A percentile compares a stretch with the other conserved stretches of the same genome.
phyloP scores from a whole-genome alignment of 768 basidiomycete species.

The Rhodotorula taiwanensis region DNA sequence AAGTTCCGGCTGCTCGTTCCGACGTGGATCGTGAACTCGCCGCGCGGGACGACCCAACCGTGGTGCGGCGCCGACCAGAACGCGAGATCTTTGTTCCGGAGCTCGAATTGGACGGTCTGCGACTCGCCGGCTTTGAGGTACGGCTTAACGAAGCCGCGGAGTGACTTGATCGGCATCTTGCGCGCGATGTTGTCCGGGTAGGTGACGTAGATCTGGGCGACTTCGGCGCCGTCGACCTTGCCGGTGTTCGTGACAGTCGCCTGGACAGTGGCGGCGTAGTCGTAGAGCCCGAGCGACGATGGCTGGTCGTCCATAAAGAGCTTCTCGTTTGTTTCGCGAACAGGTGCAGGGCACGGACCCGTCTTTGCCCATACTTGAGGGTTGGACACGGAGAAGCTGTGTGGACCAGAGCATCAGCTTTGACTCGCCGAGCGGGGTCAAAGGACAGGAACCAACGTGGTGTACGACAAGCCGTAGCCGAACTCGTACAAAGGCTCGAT shows the following conservation, averaged over 20 bases:
- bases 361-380: slow-evolving; percentile 16
- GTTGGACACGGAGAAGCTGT: slow-evolving; percentile 40
- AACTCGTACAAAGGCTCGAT: slow-evolving; percentile 40
- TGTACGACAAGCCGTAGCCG: slow-evolving; percentile 42
- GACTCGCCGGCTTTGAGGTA: slow-evolving; percentile 32
- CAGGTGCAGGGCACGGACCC: background rate
- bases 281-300: slow-evolving; percentile 2
- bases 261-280: slow-evolving; percentile 17
- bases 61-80: slow-evolving; percentile 14
- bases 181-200: slow-evolving; percentile 19
- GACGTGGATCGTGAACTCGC: slow-evolving; percentile 32
- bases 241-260: slow-evolving; percentile 32
- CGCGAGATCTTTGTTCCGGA: slow-evolving; percentile 39
- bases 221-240: slow-evolving; percentile 22
- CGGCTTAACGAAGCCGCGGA: slow-evolving; percentile 42
- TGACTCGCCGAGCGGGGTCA: background rate
- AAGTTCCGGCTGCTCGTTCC: slow-evolving; percentile 32
- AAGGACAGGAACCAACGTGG: slow-evolving; percentile 1
- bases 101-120: slow-evolving; percentile 42
- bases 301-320: slow-evolving; percentile 9
- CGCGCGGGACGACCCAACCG: slow-evolving; percentile 34
- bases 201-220: slow-evolving; percentile 33
- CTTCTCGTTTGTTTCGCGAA: slow-evolving; percentile 29
- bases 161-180: slow-evolving; percentile 25
- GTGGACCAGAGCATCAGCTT: slow-evolving; percentile 18